Base-by-base conservation (phyloP, 2,329 filamentous ascomycete species). In the Colletotrichum zoysiae region DNA sequence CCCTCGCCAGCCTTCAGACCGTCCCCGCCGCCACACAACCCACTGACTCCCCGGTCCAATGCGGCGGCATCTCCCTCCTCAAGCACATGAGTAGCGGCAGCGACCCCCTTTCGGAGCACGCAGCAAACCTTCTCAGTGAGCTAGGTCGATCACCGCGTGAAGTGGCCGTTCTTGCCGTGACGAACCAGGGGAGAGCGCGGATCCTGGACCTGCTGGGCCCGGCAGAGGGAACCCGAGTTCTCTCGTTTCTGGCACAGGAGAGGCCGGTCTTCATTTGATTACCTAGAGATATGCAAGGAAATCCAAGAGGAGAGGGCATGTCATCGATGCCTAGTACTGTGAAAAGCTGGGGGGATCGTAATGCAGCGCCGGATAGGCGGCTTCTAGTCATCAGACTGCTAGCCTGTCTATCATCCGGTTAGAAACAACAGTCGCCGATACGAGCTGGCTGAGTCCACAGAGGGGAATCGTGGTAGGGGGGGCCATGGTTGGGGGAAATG, bases 1-100 rank as follows among this genome's bases (percentile, higher is more conserved):
- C 78, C 12, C 76, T 89, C 30, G 77, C 79, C n/a, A 74, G 78
- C 0, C 82, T 87, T 67, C 78, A 79, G 63, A 75, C 75, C 57
- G 78, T 81, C 69, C 71, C 81, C 30, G 53, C 51, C 56, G 14
- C 30, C 20, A 44, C 42, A 42, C 66, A 63, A 16, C 67, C 51
- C 53, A 46, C 33, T 23, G 42, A 40, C 3, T 62, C 65, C 60
- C 46, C 53, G 2, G 53, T 9, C 35, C 63, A 60, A 66, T 5
- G 9, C 23, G 33, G 42, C 5, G 8, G 51, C 6, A 5, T 35
- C 55, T 57, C 20, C 16, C 59, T 71, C 38, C 38, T 71, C 4
- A 53, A 40, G 33, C 53, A 71, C 20, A 71, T 48, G 81, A 79
- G 5, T 73, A 65, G 40, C 76, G 76, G 57, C n/a, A 44, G 26